These are phyloP conservation scores for Phascolomyces articulosus DNA, from an alignment of 371 early-diverging fungal species.

Conservation along the genomic window DNA sequence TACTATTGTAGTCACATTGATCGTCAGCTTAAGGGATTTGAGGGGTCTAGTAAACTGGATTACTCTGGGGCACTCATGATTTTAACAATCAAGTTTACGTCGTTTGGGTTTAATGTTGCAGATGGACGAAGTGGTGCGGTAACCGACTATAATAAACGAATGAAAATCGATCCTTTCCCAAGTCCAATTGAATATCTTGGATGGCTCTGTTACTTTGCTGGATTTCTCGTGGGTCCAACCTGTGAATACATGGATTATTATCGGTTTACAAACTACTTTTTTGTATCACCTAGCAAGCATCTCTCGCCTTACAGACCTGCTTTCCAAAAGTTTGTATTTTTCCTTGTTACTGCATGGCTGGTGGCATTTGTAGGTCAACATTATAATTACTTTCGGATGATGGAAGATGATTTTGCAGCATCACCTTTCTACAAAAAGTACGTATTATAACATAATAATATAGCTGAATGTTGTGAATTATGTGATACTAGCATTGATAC, in stretches of 20 bases:
- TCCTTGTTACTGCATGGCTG: conserved; percentile 36
- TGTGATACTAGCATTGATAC: too few relatives aligned
- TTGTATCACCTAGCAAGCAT: conserved; percentile 6
- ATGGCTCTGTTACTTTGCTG: conserved; percentile 87
- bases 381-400: conserved; percentile 37
- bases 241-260: conserved; percentile 78
- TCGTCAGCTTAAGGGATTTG: conserved; percentile 53
- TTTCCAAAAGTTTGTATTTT: conserved; percentile 34
- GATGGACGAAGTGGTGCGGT: conserved; percentile 14
- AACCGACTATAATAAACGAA: conserved; percentile 61
- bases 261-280: conserved; percentile 11
- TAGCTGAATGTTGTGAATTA: too few relatives aligned
- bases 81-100: conserved; percentile 83
- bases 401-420: conserved; percentile 29
- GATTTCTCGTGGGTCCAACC: conserved; percentile 86
- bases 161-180: conserved; percentile 67
- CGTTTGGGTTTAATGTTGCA: conserved; percentile 82
- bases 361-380: conserved; percentile 42
- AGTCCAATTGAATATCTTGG: conserved; percentile 80
- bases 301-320: conserved; percentile 20
- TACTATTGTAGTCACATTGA: conserved; percentile 66
- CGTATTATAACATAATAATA: too few relatives aligned
- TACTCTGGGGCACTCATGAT: conserved; percentile 92
- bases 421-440: conserved; percentile 21
- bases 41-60: conserved; percentile 67